phyloP scores from a whole-genome alignment of 352 stramenopile genomes.

The Phytophthora boehmeriae region DNA sequence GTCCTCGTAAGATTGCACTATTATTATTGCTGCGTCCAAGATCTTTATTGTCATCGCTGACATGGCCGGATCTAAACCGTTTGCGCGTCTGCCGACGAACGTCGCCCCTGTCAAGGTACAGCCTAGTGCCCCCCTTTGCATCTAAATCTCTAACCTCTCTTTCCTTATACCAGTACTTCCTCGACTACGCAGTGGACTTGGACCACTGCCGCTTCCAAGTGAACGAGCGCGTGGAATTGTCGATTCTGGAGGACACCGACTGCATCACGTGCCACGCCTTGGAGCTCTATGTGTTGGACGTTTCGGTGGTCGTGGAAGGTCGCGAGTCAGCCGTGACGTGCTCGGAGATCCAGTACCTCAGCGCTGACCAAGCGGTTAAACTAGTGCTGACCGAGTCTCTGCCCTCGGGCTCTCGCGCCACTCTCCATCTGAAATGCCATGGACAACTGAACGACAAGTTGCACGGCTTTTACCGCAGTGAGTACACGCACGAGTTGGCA shows the following conservation, averaged over 20 bases:
- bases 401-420: conserved; percentile 30
- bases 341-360: conserved; percentile 62
- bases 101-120: conserved; percentile 56
- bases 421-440: conserved; percentile 60
- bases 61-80: conserved; percentile 43
- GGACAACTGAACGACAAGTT: conserved; percentile 93
- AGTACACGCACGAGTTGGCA: conserved; percentile 91
- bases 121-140: background rate
- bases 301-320: conserved; percentile 52
- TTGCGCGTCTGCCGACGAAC: conserved; percentile 67
- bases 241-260: conserved; percentile 62
- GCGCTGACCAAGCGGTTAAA: conserved; percentile 59
- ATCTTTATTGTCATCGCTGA: background rate
- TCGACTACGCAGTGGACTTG: conserved; percentile 83
- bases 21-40: too few species aligned
- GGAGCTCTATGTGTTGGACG: conserved; percentile 90
- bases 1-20: too few species aligned
- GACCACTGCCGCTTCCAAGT: conserved; percentile 77
- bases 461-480: conserved; percentile 95
- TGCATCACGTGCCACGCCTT: conserved; percentile 94
- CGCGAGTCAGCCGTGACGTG: conserved; percentile 38
- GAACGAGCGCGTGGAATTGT: conserved; percentile 61
- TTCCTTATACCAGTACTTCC: conserved; percentile 54
- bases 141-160: background rate
- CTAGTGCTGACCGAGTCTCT: conserved; percentile 57